Base-by-base conservation (phyloP, 805 yeast species). In the Kazachstania viticola region DNA sequence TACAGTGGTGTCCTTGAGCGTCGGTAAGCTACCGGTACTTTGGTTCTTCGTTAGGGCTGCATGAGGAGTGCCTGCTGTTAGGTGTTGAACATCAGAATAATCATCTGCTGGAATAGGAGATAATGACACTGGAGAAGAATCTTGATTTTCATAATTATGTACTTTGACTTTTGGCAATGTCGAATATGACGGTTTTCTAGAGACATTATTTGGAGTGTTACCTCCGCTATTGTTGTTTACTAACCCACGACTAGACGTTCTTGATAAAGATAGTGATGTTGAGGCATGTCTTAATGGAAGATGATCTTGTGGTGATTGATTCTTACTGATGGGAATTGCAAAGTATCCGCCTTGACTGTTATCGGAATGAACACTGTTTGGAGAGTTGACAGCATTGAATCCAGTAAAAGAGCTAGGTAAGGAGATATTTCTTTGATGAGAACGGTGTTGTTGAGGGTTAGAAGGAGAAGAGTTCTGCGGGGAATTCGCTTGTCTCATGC, bases 301-400 rank as follows among this genome's bases (percentile, higher is more conserved):
- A 5, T 35, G 35, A n/a, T 17, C 23, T 24, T 27, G 19, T 15
- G 14, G 12, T 17, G 24, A 21, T 27, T 34, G 16, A n/a, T 25
- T 17, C 25, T 38, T 37, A 16, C 32, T 40, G 3, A 57, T 37
- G 4, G 62, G 62, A 12, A 57, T 42, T 2, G 57, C 56, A 38
- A 57, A 57, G 29, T 57, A 57, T 2, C 60, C 61, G 18, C 58
- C 58, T 14, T 40, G 43, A 28, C 57, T 51, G 4, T 42, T 44
- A 3, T 41, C 51, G 9, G 56, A 45, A 9, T 36, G 34, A 29
- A 38, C 31, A 34, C 56, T 46, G 14, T 42, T 37, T 11, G 55
- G 54, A 1, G 54, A 47, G 22, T 37, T 36, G n/a, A 41, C 40
- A 1, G 45, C 32, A 14, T 33, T 32, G 11, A 30, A 21, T 4